phyloP scores from a whole-genome alignment of 495 filamentous ascomycete genomes.

The Schizothecium vesticola region DNA sequence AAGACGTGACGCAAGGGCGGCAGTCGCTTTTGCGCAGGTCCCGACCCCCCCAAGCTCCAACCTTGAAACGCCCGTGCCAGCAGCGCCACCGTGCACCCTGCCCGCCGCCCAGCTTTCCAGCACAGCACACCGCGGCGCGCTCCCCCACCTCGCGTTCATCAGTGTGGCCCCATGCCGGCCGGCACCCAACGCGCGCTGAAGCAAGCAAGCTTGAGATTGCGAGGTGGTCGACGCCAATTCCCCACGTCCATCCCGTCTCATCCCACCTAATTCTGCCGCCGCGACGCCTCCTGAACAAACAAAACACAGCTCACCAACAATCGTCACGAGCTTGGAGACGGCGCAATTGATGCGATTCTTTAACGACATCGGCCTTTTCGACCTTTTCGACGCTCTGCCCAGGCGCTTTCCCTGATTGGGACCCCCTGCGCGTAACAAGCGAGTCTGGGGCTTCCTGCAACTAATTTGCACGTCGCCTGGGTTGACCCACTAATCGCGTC shows the following conservation, averaged over 20 bases:
- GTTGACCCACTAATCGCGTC: conserved; percentile 25
- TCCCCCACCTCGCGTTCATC: neutral
- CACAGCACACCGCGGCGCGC: no score
- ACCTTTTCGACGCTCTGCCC: neutral
- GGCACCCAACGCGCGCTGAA: neutral
- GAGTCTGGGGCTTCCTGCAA: conserved; percentile 4
- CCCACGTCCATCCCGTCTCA: neutral
- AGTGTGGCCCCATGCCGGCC: neutral
- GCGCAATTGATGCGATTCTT: neutral
- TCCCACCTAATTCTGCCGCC: neutral
- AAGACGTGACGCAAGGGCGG: neutral
- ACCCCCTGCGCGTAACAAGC: neutral
- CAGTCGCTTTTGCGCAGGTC: neutral
- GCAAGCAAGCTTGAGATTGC: neutral
- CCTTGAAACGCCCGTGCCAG: conserved; percentile 1
- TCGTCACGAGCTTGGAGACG: neutral
- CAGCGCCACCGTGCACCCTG: neutral
- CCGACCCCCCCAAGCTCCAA: neutral
- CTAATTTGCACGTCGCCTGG: conserved; percentile 1
- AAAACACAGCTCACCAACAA: neutral
- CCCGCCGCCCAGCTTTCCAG: neutral
- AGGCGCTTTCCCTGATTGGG: neutral
- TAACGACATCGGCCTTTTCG: neutral
- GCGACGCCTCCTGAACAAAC: neutral
- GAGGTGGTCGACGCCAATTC: neutral